Conservation (phyloP, 495 filamentous ascomycete genomes). For the Hypoxylon perforatum region DNA sequence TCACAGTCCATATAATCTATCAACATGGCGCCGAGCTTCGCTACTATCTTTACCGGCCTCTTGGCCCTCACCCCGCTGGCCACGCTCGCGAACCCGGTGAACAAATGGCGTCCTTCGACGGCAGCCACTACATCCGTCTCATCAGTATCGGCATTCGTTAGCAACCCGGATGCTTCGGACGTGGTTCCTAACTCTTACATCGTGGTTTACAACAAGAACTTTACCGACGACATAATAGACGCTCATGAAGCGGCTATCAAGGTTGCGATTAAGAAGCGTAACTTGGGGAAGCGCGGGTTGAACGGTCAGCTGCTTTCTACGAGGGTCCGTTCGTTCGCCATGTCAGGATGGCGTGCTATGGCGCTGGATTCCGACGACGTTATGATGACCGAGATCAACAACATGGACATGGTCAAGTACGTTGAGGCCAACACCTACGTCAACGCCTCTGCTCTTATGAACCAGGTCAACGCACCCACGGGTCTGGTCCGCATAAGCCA, state of each 20-base stretch:
- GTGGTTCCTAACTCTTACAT: conserved; percentile 60
- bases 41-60: conserved; percentile 46
- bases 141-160: conserved; percentile 56
- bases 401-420: conserved; percentile 57
- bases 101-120: conserved; percentile 35
- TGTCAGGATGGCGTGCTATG: conserved; percentile 61
- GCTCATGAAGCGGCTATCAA: conserved; percentile 55
- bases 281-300: conserved; percentile 55
- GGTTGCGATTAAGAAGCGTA: conserved; percentile 58
- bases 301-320: conserved; percentile 55
- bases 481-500: conserved; percentile 59
- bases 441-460: conserved; percentile 44
- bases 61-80: conserved; percentile 46
- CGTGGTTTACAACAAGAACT: conserved; percentile 62
- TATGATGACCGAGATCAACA: conserved; percentile 57
- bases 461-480: conserved; percentile 53
- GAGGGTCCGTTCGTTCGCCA: conserved; percentile 52
- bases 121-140: conserved; percentile 40
- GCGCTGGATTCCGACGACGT: conserved; percentile 60
- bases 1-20: background rate
- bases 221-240: conserved; percentile 51
- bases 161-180: conserved; percentile 52
- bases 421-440: conserved; percentile 60
- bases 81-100: conserved; percentile 31
- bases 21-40: conserved; percentile 46